phyloP scores from a whole-genome alignment of 495 filamentous ascomycete genomes.

The Tirmania nivea region DNA sequence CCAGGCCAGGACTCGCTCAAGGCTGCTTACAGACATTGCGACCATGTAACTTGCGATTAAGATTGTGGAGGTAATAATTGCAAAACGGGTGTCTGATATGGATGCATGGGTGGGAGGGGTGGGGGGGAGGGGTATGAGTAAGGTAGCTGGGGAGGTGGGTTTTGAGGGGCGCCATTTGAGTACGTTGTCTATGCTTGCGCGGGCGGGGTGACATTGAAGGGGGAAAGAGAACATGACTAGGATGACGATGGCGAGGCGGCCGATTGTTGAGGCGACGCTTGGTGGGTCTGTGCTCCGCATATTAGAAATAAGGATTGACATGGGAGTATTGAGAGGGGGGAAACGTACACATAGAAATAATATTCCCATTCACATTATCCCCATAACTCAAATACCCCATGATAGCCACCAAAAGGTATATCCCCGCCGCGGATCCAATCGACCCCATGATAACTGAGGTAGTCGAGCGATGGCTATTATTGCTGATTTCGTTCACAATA shows the following conservation, averaged over 20 bases:
- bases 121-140: constrained; percentile 21
- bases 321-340: constrained; percentile 9
- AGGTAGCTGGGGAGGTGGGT: constrained; percentile 11
- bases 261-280: constrained; percentile 69
- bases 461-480: constrained; percentile 54
- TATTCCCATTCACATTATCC: constrained; percentile 66
- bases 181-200: constrained; percentile 79
- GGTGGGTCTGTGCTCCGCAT: constrained; percentile 29
- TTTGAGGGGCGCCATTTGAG: constrained; percentile 62
- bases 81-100: constrained; percentile 78
- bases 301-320: neutral
- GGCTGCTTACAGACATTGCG: constrained; percentile 71
- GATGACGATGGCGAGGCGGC: constrained; percentile 82
- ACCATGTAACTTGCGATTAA: constrained; percentile 65
- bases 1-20: constrained; percentile 81
- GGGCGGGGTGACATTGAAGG: constrained; percentile 82
- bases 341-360: constrained; percentile 52
- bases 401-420: constrained; percentile 81
- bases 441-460: constrained; percentile 60
- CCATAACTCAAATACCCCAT: constrained; percentile 93
- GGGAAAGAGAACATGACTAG: constrained; percentile 96
- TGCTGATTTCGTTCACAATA: constrained; percentile 78
- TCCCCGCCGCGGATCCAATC: constrained; percentile 54
- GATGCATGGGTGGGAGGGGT: constrained; percentile 21
- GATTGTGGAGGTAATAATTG: constrained; percentile 65